Base-by-base conservation (phyloP, 345 rosid species). In the Tarenaya hassleriana region DNA sequence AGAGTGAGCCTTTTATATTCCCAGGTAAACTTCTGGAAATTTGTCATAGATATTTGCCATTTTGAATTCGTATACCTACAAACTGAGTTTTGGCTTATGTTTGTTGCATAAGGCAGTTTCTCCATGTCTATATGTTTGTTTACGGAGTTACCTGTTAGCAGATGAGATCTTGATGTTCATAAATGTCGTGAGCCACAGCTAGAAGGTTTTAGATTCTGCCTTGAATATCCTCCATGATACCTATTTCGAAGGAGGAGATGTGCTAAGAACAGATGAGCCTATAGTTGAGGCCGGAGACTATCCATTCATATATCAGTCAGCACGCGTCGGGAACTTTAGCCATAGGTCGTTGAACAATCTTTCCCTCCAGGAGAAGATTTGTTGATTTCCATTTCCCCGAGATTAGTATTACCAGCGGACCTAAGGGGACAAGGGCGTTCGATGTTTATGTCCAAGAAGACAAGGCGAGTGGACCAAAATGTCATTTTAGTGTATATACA, bases 331-430 rank as follows among this genome's bases (percentile, higher is more conserved):
- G 34, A 81, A 68, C 67, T 87, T 84, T 63, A 57, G 73, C 58
- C 88, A 92, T 64, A 47, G 31, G 42, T 69, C n/a, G n/a, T 69
- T 92, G 33, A 47, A 57, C 60, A 60, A 67, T 67, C 58, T 92
- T 61, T n/a, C n/a, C 76, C 66, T 58, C 62, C 80, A 0, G 91
- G 95, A 55, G 61, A 79, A 12, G 85, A 88, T 71, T 76, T 2
- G 62, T 92, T 54, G 97, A 92, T 68, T 82, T 92, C 46, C 95
- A 92, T 70, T 92, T 92, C 7, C 82, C 82, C 0, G 97, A 88
- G 79, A 92, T 92, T 39, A 70, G 88, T 57, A 83, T 82, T 39
- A 80, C 83, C 10, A 74, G 73, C 64, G 96, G 95, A 58, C 96
- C 98, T 44, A 84, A 76, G 69, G 98, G 92, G 68, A 84, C 84